Percentiles rank a stretch among this genome's conserved stretches.
Conservation (phyloP, 2,329 filamentous ascomycete genomes). For the Aspergillus sp. region DNA sequence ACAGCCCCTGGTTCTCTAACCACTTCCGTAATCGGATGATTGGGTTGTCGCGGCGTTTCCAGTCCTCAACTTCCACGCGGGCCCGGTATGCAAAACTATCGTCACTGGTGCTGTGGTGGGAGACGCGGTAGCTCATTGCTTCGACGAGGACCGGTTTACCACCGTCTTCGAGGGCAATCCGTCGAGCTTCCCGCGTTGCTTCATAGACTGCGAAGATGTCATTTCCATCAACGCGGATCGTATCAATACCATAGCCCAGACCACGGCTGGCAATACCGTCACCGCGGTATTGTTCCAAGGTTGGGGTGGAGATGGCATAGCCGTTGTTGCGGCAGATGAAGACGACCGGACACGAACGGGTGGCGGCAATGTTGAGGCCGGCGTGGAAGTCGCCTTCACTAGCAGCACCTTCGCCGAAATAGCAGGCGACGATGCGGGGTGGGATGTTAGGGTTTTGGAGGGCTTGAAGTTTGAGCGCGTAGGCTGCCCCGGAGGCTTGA, state of each 20-base stretch:
- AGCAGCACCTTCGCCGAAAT: constrained; percentile 86
- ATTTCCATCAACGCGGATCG: constrained; percentile 87
- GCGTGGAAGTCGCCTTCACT: constrained; percentile 90
- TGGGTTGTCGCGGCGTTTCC: constrained; percentile 85
- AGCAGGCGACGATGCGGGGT: constrained; percentile 67
- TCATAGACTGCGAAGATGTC: constrained; percentile 84
- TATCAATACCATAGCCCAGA: constrained; percentile 88
- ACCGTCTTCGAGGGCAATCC: constrained; percentile 71
- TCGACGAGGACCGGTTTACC: constrained; percentile 81
- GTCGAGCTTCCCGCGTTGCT: constrained; percentile 68
- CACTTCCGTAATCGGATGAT: constrained; percentile 81
- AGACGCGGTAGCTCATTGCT: constrained; percentile 97
- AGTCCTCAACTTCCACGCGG: constrained; percentile 86
- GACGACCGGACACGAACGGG: constrained; percentile 75
- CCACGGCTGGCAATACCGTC: constrained; percentile 85
- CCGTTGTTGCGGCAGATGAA: constrained; percentile 93
- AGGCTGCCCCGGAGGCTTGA: constrained; percentile 79
- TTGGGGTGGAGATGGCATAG: constrained; percentile 84
- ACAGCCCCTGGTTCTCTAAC: constrained; percentile 74
- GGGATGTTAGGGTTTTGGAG: constrained; percentile 62
- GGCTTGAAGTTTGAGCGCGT: constrained; percentile 76
- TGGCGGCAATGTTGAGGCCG: constrained; percentile 84
- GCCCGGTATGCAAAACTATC: constrained; percentile 96
- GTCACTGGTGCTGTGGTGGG: constrained; percentile 92
- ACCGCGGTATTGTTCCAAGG: constrained; percentile 81